Percentiles rank a stretch among this genome's conserved stretches.
phyloP scores from a whole-genome alignment of 495 filamentous ascomycete species.

The Alectoria sarmentosa region DNA sequence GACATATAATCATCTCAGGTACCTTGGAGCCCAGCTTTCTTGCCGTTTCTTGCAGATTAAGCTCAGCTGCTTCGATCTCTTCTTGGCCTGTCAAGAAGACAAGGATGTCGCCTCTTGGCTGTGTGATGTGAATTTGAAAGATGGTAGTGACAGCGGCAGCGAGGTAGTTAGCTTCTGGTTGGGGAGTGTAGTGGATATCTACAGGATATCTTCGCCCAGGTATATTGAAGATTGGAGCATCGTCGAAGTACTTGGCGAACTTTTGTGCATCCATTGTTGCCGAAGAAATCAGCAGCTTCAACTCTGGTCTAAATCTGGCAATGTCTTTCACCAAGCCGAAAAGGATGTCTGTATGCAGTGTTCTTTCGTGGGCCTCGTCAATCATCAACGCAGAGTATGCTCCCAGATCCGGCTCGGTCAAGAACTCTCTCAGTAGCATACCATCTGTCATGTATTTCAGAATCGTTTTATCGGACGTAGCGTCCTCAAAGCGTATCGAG shows the following conservation, averaged over 20 bases:
- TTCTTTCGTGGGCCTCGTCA: conserved; percentile 95
- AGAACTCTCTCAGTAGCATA: conserved; percentile 87
- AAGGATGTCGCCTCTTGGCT: conserved; percentile 80
- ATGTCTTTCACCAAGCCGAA: conserved; percentile 91
- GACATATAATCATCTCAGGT: conserved; percentile 78
- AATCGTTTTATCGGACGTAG: conserved; percentile 85
- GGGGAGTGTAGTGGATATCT: conserved; percentile 84
- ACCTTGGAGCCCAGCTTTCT: conserved; percentile 74
- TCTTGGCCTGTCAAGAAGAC: conserved; percentile 89
- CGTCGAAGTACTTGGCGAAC: conserved; percentile 88
- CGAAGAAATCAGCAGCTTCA: conserved; percentile 89
- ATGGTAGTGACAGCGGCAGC: conserved; percentile 87
- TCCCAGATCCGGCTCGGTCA: conserved; percentile 79
- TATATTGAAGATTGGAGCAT: conserved; percentile 93
- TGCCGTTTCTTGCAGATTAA: conserved; percentile 71
- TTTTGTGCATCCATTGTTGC: conserved; percentile 95
- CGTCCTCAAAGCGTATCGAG: conserved; percentile 92
- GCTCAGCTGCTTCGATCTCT: conserved; percentile 80
- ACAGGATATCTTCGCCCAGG: conserved; percentile 87
- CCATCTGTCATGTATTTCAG: conserved; percentile 98
- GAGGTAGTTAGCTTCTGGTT: conserved; percentile 92
- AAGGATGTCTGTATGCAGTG: conserved; percentile 84
- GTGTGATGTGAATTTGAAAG: conserved; percentile 92
- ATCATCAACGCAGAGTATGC: conserved; percentile 93
- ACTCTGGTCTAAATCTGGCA: conserved; percentile 72